phyloP scores from a whole-genome alignment of 805 yeast genomes.

The Ascoidea tarda region DNA sequence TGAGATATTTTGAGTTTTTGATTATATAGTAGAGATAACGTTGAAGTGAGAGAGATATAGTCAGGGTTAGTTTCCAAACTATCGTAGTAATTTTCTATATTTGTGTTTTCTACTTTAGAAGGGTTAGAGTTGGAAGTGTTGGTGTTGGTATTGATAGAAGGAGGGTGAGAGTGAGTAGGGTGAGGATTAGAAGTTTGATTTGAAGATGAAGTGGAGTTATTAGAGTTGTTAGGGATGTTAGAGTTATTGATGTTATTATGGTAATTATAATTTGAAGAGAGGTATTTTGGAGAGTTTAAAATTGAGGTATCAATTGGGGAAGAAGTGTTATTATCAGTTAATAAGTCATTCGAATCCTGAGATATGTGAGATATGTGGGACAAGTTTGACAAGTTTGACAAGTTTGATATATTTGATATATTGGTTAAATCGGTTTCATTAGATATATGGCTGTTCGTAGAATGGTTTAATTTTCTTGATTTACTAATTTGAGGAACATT shows the following conservation, averaged over 20 bases:
- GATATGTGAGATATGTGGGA: too few relatives aligned
- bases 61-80: constrained; percentile 4
- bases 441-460: too few relatives aligned
- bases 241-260: background rate
- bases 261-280: too few relatives aligned
- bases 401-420: too few relatives aligned
- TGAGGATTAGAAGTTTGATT: background rate
- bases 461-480: too few relatives aligned
- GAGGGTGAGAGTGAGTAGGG: background rate
- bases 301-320: too few relatives aligned
- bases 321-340: too few relatives aligned
- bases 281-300: too few relatives aligned
- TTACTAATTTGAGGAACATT: too few relatives aligned
- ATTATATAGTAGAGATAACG: constrained; percentile 5
- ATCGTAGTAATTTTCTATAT: background rate
- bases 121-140: background rate
- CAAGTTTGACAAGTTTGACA: too few relatives aligned
- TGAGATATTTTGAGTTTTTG: constrained; percentile 5
- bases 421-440: too few relatives aligned
- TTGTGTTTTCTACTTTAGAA: background rate
- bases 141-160: background rate
- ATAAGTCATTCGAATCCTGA: too few relatives aligned
- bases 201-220: background rate
- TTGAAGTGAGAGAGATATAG: constrained; percentile 7
- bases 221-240: background rate